These are phyloP conservation scores for Carex arenaria DNA, from an alignment of 202 grass and related monocot species.

Conservation along the genomic window DNA sequence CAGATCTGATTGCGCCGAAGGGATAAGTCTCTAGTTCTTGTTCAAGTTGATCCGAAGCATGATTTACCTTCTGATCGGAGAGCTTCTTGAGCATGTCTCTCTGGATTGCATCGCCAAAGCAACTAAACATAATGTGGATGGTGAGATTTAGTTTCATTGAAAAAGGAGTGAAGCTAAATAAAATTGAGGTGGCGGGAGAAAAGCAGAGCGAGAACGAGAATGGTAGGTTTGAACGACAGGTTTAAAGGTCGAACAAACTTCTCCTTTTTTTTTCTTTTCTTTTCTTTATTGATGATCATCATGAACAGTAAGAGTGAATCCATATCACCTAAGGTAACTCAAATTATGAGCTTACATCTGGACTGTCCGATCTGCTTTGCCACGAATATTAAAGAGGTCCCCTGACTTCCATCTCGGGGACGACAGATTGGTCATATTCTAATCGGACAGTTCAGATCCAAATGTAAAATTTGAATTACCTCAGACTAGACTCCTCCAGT, in stretches of 20 bases:
- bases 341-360: too few species aligned
- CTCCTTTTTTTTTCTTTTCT: not conserved
- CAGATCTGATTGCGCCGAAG: conserved; percentile 2
- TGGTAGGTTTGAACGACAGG: conserved; percentile 25
- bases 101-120: not conserved
- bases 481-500: too few species aligned
- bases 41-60: not conserved
- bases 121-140: not conserved
- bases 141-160: conserved; percentile 4
- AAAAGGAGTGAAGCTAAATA: not conserved
- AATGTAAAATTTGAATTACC: too few species aligned
- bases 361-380: too few species aligned
- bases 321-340: too few species aligned
- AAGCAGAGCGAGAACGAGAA: not conserved
- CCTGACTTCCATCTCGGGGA: too few species aligned
- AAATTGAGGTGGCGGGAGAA: not conserved
- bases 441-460: too few species aligned
- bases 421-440: too few species aligned
- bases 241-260: not conserved
- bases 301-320: too few species aligned
- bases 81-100: conserved; percentile 16
- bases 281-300: too few species aligned
- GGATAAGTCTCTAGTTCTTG: conserved; percentile 28
- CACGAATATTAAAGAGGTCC: too few species aligned
- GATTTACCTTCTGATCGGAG: not conserved